Base-by-base conservation (phyloP, 768 basidiomycete genomes). In the Xerocomus potaroensis region DNA sequence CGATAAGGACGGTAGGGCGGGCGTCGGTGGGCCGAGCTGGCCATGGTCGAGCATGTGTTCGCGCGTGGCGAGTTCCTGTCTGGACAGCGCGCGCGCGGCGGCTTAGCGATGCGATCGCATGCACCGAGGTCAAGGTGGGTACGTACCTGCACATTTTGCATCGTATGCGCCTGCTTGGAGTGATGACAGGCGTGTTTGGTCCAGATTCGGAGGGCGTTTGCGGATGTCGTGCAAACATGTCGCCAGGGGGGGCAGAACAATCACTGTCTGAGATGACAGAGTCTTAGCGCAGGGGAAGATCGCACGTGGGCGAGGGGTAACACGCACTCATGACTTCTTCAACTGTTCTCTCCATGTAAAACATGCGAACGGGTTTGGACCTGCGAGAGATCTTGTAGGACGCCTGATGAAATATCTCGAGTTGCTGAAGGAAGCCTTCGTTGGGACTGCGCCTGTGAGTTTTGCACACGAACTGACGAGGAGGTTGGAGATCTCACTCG, bases 41-140 rank as follows among this genome's bases (percentile, higher is more conserved):
- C 84, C 86, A 57, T 94, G 91, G 63, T 92, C 87, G 38, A 92
- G 78, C 88, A 97, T 91, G 62, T 96, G 89, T 60, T 93, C 91
- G n/a, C 87, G 75, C 0, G 88, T 79, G 1, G 93, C 93, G 12
- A 97, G 75, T 57, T 91, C 90, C 49, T 84, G 83, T 58, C 91
- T 50, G n/a, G n/a, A 23, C 23, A 44, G 37, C 29, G 21, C 41
- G 37, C 11, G 37, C 10, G 37, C 29, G 26, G 18, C 19, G 34
- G 23, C 37, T 49, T 19, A 37, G 37, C 29, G n/a, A 31, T 10
- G 39, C 19, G 34, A 7, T 10, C 23, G 10, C 4, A 48, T 40
- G 27, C 29, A 16, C 5, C 35, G 35, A 48, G 24, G 16, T 12
- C 27, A 18, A 14, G 3, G 11, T 15, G 6, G 14, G 39, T 48